phyloP scores from a whole-genome alignment of 371 early-diverging fungal genomes.

The Basidiobolus meristosporus region DNA sequence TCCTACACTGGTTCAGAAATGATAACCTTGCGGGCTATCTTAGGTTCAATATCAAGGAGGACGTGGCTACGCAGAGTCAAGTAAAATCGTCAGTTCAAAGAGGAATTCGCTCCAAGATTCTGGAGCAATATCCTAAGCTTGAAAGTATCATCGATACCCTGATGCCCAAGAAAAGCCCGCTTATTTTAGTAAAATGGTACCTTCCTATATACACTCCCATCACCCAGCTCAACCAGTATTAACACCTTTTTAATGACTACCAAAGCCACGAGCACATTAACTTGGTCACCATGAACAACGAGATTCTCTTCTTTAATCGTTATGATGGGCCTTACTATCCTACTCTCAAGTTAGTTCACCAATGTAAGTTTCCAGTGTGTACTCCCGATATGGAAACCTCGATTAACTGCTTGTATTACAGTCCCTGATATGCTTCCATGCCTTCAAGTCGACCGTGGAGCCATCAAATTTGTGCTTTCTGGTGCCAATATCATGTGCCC shows the following conservation, averaged over 20 bases:
- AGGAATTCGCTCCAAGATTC: slow-evolving; percentile 62
- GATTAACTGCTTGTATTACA: slow-evolving; percentile 7
- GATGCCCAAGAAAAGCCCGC: slow-evolving; percentile 64
- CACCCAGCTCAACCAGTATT: slow-evolving; percentile 71
- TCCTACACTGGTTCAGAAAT: too few species aligned
- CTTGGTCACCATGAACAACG: slow-evolving; percentile 60
- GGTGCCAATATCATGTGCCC: slow-evolving; percentile 98
- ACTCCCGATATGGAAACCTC: not conserved
- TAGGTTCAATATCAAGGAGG: slow-evolving; percentile 57
- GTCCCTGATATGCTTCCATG: slow-evolving; percentile 82
- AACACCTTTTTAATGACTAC: not conserved
- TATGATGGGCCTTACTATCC: slow-evolving; percentile 86
- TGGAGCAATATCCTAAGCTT: slow-evolving; percentile 73
- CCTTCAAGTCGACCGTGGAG: slow-evolving; percentile 90
- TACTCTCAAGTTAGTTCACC: slow-evolving; percentile 69
- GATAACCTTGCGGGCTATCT: too few species aligned
- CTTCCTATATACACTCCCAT: too few species aligned
- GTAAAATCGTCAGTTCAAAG: slow-evolving; percentile 89
- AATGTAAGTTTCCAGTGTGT: slow-evolving; percentile 34
- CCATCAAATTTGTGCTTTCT: slow-evolving; percentile 90
- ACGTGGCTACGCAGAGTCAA: slow-evolving; percentile 65
- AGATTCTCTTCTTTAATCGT: slow-evolving; percentile 81
- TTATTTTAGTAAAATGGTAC: not conserved
- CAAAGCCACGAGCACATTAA: slow-evolving; percentile 69
- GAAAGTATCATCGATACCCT: slow-evolving; percentile 77